Evolutionary conservation across 2,329 filamentous ascomycete genomes (phyloP).

Genomic region (Penicillium corylophilum): DNA sequence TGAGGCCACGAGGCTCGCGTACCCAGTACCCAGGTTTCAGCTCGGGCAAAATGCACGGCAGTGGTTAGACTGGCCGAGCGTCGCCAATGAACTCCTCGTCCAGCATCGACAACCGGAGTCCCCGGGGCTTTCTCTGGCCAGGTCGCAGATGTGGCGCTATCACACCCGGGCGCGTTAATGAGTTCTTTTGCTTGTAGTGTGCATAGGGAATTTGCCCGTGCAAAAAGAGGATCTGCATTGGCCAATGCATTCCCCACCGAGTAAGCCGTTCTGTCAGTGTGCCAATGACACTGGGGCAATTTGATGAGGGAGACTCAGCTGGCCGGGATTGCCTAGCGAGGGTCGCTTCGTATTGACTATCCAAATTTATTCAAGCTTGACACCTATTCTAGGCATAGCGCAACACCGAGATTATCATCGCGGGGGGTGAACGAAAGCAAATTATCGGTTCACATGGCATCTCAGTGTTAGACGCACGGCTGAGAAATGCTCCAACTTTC

Average conservation of each 20-base stretch:
- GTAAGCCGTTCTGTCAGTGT: not conserved
- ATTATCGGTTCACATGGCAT: conserved; percentile 6
- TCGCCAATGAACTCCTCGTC: conserved; percentile 13
- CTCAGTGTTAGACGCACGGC: conserved; percentile 7
- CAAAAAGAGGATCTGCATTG: not conserved
- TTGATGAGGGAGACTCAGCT: not conserved
- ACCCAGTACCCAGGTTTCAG: conserved; percentile 5
- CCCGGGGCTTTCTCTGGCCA: not conserved
- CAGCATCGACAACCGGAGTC: not conserved
- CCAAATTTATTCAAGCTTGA: not conserved
- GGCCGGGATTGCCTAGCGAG: not conserved
- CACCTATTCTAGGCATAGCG: not conserved
- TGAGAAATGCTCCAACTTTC: conserved; percentile 11
- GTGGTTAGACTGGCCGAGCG: conserved; percentile 12
- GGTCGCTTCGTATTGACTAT: not conserved
- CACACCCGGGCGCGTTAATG: no score
- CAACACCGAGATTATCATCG: not conserved
- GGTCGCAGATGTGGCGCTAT: not conserved
- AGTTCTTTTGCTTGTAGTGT: not conserved
- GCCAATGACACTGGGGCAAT: not conserved
- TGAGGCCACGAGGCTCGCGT: not conserved
- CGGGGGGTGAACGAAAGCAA: not conserved
- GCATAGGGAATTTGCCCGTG: not conserved
- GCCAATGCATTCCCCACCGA: not conserved
- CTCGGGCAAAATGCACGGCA: not conserved